Percentiles rank a stretch among this genome's conserved stretches.
Evolutionary conservation across 805 yeast genomes (phyloP).

Genomic region (Candida krabiensis): DNA sequence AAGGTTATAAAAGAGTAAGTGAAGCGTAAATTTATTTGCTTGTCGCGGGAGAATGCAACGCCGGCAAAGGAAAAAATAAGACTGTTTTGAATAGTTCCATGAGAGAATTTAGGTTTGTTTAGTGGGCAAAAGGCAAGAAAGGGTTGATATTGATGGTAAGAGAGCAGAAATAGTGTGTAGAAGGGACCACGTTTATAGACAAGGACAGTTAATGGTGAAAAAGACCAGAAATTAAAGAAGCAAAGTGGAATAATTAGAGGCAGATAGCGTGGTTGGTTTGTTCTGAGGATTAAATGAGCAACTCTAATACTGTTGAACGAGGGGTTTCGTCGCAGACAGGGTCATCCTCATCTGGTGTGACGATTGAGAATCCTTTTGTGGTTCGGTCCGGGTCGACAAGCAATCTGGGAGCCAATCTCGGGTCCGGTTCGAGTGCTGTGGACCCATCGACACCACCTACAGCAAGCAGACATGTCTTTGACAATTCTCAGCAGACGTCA

Average conservation of each 20-base stretch:
- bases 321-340: background rate
- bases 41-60: background rate
- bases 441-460: background rate
- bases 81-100: background rate
- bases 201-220: background rate
- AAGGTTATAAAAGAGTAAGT: too few species aligned
- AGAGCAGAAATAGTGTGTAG: background rate
- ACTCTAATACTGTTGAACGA: background rate
- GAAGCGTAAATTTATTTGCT: too few species aligned
- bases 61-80: background rate
- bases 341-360: background rate
- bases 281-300: background rate
- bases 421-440: background rate
- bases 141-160: background rate
- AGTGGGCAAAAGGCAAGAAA: background rate
- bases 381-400: background rate
- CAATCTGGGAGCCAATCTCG: background rate
- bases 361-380: background rate
- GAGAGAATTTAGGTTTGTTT: background rate
- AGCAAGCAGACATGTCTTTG: background rate
- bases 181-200: background rate
- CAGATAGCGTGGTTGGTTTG: background rate
- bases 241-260: too few species aligned
- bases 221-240: too few species aligned
- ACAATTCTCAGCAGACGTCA: background rate